phyloP scores from a whole-genome alignment of 306 rosid species.

The Rosa chinensis region DNA sequence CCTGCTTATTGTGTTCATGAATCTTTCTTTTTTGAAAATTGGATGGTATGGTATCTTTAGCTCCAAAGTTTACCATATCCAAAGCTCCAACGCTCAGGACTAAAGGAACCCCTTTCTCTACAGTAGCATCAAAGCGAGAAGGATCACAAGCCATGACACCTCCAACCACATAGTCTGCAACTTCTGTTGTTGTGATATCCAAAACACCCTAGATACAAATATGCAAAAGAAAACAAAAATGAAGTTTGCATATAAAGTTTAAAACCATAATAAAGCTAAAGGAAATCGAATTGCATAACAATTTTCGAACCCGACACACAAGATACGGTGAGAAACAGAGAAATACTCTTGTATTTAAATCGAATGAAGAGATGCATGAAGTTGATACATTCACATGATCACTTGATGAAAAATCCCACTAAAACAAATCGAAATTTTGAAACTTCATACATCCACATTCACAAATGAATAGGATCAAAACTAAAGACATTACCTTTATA shows the following conservation, averaged over 20 bases:
- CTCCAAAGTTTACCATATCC: slow-evolving; percentile 92
- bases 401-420: not conserved
- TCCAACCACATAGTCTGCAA: slow-evolving; percentile 76
- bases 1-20: slow-evolving; percentile 86
- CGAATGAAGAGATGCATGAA: not conserved
- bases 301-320: not conserved
- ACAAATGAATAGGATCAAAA: not conserved
- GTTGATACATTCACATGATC: not conserved
- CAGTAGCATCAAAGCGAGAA: slow-evolving; percentile 72
- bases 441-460: not conserved
- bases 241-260: not conserved
- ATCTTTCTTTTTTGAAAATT: slow-evolving; percentile 63
- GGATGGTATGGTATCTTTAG: slow-evolving; percentile 70
- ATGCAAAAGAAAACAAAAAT: not conserved
- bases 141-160: slow-evolving; percentile 90
- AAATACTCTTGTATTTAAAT: not conserved
- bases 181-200: slow-evolving; percentile 92
- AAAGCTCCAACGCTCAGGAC: slow-evolving; percentile 85
- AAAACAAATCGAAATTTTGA: not conserved
- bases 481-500: slow-evolving; percentile 56
- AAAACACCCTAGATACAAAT: slow-evolving; percentile 60
- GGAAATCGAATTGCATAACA: not conserved
- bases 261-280: not conserved
- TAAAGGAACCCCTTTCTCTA: slow-evolving; percentile 69
- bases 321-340: not conserved